These are phyloP conservation scores for Alternaria viburni DNA, from an alignment of 2,329 filamentous ascomycete genomes.

Conservation along the genomic window DNA sequence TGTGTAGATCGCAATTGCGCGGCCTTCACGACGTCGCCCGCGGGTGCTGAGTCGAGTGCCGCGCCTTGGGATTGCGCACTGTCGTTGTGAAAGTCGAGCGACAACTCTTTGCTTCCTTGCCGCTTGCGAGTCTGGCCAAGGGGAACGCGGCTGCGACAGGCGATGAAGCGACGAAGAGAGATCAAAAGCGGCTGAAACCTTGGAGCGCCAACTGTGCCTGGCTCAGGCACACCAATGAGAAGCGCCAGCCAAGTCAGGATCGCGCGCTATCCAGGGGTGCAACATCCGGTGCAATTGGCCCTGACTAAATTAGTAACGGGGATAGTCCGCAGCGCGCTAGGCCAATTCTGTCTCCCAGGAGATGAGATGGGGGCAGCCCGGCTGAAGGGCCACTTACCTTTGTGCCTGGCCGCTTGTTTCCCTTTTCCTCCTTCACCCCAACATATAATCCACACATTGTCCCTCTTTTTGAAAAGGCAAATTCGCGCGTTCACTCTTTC, in stretches of 20 bases:
- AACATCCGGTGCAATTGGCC: conserved; percentile 37
- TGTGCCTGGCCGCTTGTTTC: conserved; percentile 31
- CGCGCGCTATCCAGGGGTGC: conserved; percentile 3
- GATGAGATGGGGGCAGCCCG: conserved; percentile 34
- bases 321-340: conserved; percentile 25
- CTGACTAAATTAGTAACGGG: conserved; percentile 29
- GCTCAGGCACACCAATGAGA: conserved; percentile 43
- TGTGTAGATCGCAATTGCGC: conserved; percentile 41
- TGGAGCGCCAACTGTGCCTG: conserved; percentile 27
- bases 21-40: conserved; percentile 18
- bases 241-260: conserved; percentile 2
- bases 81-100: conserved; percentile 5
- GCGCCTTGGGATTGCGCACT: neutral
- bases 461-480: conserved; percentile 31
- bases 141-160: conserved; percentile 29
- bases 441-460: conserved; percentile 32
- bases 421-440: conserved; percentile 33
- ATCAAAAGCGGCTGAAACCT: conserved; percentile 19
- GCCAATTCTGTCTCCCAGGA: conserved; percentile 19
- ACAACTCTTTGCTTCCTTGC: conserved; percentile 16
- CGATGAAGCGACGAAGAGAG: conserved; percentile 9
- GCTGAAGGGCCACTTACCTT: conserved; percentile 25
- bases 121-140: conserved; percentile 15
- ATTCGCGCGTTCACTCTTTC: conserved; percentile 49
- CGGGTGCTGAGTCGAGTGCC: neutral